Base-by-base conservation (phyloP, 106 monocot species). In the Dendrobium catenatum region DNA sequence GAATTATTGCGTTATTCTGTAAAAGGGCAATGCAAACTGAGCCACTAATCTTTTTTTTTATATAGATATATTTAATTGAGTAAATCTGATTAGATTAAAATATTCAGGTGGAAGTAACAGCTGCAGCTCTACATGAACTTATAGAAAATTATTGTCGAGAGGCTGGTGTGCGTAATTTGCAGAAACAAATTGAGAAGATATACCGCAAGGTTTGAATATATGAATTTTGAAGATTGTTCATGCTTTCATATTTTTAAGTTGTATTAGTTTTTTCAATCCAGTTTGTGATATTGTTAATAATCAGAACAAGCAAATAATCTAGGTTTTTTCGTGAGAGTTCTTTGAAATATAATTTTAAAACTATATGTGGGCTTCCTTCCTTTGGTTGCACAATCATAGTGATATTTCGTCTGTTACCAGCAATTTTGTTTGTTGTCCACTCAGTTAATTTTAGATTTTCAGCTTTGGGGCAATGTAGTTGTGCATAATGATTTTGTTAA, bases 31-130 rank as follows among this genome's bases (percentile, higher is more conserved):
- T 33, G 33, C 42, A 19, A 42, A 11, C 43, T 74, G 18, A 42
- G 11, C 5, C 37, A 37, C 37, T 37, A 37, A 37, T 37, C 37
- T 37, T 37, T 37, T 2, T 16, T 15, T 44, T 31, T 48, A 18
- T 31, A 67, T 77, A 44, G 77, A 20, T 77, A 44, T 82, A 20
- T 44, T 43, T 74, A 74, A 8, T 79, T 11, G 42, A 18, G 31
- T 47, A 55, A 4, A 89, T 31, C 19, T 74, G 41, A 44, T 74
- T 3, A 74, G 44, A 70, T 41, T 74, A 20, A 74, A 74, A 74
- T 43, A 20, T 84, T 29, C 83, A 95, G 95, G 93, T 93, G 76
- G 79, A 83, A 83, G 79, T 83, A 68, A 83, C 83, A 70, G 83
- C 79, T 79, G 55, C 83, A 58, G 83, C 83, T 58, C 58, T 83